These are phyloP conservation scores for Thecaphora frezii DNA, from an alignment of 1,284 basidiomycete genomes.

Conservation along the genomic window DNA sequence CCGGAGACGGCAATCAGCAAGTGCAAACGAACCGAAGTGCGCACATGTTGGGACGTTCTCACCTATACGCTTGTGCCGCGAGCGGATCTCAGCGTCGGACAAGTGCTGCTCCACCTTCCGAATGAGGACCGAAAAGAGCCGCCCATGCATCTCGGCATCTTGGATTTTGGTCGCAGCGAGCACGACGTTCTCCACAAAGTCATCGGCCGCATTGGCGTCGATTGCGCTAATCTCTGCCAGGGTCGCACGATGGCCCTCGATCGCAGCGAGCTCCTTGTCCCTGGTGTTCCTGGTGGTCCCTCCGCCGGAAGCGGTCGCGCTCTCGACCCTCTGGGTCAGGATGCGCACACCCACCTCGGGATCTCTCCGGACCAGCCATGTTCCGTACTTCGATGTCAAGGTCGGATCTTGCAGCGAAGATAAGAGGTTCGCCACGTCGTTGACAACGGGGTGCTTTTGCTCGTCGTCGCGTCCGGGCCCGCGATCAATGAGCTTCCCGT, in stretches of 20 bases:
- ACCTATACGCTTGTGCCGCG: slow-evolving; percentile 9
- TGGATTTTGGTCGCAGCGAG: slow-evolving; percentile 33
- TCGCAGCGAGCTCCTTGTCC: slow-evolving; percentile 21
- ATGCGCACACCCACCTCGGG: slow-evolving; percentile 36
- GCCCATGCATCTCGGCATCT: slow-evolving; percentile 34
- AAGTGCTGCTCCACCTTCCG: slow-evolving; percentile 11
- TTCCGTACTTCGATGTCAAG: slow-evolving; percentile 29
- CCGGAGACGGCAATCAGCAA: too few species aligned
- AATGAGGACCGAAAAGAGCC: slow-evolving; percentile 22
- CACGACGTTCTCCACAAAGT: slow-evolving; percentile 48
- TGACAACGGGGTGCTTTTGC: neutral
- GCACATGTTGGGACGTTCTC: too few species aligned
- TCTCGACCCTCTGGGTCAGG: slow-evolving; percentile 13
- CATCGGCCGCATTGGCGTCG: slow-evolving; percentile 37
- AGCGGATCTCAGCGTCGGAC: slow-evolving; percentile 7
- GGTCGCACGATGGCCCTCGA: slow-evolving; percentile 23
- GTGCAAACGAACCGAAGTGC: too few species aligned
- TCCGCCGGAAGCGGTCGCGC: slow-evolving; percentile 1
- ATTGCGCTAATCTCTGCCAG: slow-evolving; percentile 27
- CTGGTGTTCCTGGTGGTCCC: slow-evolving; percentile 9
- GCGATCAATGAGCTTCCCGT: slow-evolving; percentile 28
- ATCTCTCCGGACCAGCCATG: slow-evolving; percentile 46
- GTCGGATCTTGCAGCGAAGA: slow-evolving; percentile 8
- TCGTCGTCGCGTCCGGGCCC: neutral
- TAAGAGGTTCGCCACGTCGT: slow-evolving; percentile 24